Percentiles rank a stretch among this genome's conserved stretches.
phyloP scores from a whole-genome alignment of 441 rosid genomes.

The Gossypium trilobum region DNA sequence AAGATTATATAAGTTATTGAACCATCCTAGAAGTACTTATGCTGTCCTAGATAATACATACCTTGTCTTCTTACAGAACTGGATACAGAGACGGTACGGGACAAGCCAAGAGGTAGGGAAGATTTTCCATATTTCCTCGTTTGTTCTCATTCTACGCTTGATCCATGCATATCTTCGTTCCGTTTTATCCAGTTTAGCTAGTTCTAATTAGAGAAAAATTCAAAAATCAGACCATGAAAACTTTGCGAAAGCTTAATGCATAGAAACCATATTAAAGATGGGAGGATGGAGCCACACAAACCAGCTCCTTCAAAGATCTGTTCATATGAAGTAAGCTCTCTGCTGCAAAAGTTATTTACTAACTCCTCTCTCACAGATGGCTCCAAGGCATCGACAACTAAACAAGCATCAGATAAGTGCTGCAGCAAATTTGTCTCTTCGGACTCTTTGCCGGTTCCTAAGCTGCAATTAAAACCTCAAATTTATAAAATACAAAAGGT shows the following conservation, averaged over 20 bases:
- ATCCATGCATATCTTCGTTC: slow-evolving; percentile 98
- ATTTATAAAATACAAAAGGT: slow-evolving; percentile 6
- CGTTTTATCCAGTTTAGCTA: slow-evolving; percentile 95
- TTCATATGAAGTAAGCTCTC: slow-evolving; percentile 95
- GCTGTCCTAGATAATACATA: slow-evolving; percentile 16
- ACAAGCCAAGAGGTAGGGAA: slow-evolving; percentile 97
- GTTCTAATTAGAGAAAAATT: slow-evolving; percentile 41
- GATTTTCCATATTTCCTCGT: slow-evolving; percentile 94
- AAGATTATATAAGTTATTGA: slow-evolving; percentile 2
- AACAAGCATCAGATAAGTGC: slow-evolving; percentile 89
- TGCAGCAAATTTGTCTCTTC: slow-evolving; percentile 85
- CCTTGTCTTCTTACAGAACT: slow-evolving; percentile 95
- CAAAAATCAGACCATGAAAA: slow-evolving; percentile 9
- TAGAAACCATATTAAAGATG: slow-evolving; percentile 12
- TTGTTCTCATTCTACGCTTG: slow-evolving; percentile 90
- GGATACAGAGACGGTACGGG: slow-evolving; percentile 87
- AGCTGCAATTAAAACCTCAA: slow-evolving; percentile 47
- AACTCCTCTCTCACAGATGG: slow-evolving; percentile 98
- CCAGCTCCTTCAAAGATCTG: slow-evolving; percentile 99
- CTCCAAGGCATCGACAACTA: slow-evolving; percentile 96
- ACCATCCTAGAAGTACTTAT: slow-evolving; percentile 5
- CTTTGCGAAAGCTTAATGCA: slow-evolving; percentile 1
- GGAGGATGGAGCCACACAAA: slow-evolving; percentile 27
- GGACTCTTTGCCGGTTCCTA: slow-evolving; percentile 95
- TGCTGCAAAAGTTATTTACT: slow-evolving; percentile 93